These are phyloP conservation scores for Pyrenophora graminea DNA, from an alignment of 2,329 filamentous ascomycete species.

Conservation along the genomic window DNA sequence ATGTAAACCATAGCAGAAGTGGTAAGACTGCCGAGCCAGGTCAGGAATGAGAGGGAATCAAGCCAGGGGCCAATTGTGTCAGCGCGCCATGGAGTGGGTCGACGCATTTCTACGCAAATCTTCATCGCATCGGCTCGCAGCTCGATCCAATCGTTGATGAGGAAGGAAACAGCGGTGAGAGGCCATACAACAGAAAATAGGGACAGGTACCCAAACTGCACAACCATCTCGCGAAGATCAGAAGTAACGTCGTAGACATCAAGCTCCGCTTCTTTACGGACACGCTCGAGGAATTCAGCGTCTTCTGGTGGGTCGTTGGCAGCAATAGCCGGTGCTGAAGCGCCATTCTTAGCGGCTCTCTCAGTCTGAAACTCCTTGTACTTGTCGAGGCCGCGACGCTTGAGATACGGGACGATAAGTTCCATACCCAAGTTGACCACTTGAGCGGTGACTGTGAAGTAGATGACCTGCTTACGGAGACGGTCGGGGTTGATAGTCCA, in stretches of 20 bases:
- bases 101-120: slow-evolving; percentile 85
- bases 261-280: slow-evolving; percentile 81
- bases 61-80: slow-evolving; percentile 96
- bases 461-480: slow-evolving; percentile 89
- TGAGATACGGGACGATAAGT: slow-evolving; percentile 80
- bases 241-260: slow-evolving; percentile 85
- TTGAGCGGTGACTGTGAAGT: slow-evolving; percentile 92
- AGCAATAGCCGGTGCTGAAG: slow-evolving; percentile 53
- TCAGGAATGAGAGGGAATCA: slow-evolving; percentile 81
- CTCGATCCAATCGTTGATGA: slow-evolving; percentile 96
- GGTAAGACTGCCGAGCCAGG: slow-evolving; percentile 89
- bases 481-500: slow-evolving; percentile 85
- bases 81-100: slow-evolving; percentile 84
- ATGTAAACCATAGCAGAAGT: slow-evolving; percentile 87
- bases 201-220: slow-evolving; percentile 77
- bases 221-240: slow-evolving; percentile 75
- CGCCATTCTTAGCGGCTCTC: slow-evolving; percentile 61
- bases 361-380: slow-evolving; percentile 73
- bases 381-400: slow-evolving; percentile 76
- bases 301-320: slow-evolving; percentile 75
- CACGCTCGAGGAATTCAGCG: slow-evolving; percentile 75
- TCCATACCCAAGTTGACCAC: slow-evolving; percentile 86
- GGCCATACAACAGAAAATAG: slow-evolving; percentile 96
- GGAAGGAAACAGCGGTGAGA: slow-evolving; percentile 83
- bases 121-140: slow-evolving; percentile 92